Evolutionary conservation across 1,139 yeast genomes (phyloP), one percentile per base, ranked within the genome.

Genomic region (Blastobotrys persicus): DNA sequence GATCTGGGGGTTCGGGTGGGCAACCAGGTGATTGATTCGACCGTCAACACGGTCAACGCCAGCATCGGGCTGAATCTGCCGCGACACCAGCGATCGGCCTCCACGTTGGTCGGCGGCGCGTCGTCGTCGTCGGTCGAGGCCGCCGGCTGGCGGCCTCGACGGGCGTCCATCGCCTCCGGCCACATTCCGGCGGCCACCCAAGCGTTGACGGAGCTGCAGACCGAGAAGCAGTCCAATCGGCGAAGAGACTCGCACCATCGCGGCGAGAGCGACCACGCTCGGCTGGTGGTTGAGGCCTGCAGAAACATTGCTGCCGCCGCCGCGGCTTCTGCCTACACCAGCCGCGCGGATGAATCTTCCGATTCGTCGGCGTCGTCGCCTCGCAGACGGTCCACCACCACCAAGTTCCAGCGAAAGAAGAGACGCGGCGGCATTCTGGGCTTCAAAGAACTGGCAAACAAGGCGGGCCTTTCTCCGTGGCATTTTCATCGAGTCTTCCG

Each of bases 401-500:
- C 50, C 52, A 52, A 62, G 59, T 47, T 55, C 4, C 65, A 64
- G 35, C 77, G 79, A 59, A 81, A 73, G 59, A 75, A 81, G 66
- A 79, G 91, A 72, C 77, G 95, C 64, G 96, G 96, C 19, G 96
- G 95, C 34, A 89, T 88, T 11, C 71, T 88, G 43, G 96, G 96
- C 0, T 88, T 88, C 69, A 86, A 88, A 66, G 96, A 88, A 65
- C 75, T 88, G 63, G 96, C 95, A 5, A 84, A 88, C 14, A 85
- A 87, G 63, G 84, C 91, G 11, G 86, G 85, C 57, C 75, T 88
- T 52, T 80, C 88, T 19, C 95, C 96, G n/a, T 88, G 96, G 96
- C 96, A 88, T 69, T 88, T 88, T 67, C 96, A 88, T 71, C 74
- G 96, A 48, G 95, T 88, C 32, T 88, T 88, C 72, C 84, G 88